phyloP scores from a whole-genome alignment of 208 protist genomes.

The Naegleria gruberi region DNA sequence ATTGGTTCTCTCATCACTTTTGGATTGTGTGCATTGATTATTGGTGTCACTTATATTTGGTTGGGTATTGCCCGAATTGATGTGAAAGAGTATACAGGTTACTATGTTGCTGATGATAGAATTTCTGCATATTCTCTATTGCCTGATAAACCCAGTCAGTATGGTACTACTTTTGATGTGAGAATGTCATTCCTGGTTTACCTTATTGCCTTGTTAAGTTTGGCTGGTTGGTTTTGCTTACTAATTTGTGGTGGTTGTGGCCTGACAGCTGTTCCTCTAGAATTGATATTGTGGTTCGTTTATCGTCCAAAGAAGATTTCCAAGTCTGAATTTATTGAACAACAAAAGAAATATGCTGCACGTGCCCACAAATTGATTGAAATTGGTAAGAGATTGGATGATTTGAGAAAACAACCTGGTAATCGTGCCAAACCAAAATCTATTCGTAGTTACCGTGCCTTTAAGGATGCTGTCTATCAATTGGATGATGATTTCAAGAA shows the following conservation, averaged over 20 bases:
- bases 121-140: background rate
- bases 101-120: background rate
- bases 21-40: background rate
- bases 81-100: background rate
- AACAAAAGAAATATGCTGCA: background rate
- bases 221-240: conserved; percentile 1
- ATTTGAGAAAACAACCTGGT: background rate
- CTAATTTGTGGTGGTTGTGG: background rate
- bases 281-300: background rate
- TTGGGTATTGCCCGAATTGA: background rate
- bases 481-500: background rate
- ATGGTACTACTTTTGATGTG: background rate
- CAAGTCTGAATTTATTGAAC: background rate
- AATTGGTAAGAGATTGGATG: background rate
- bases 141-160: background rate
- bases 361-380: background rate
- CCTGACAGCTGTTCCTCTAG: background rate
- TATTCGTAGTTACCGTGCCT: background rate
- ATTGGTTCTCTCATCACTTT: background rate
- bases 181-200: conserved; percentile 5
- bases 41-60: background rate
- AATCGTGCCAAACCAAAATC: background rate
- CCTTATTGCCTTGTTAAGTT: background rate
- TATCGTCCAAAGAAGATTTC: background rate
- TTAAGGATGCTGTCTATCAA: background rate